Evolutionary conservation across 768 basidiomycete genomes (phyloP).

Genomic region (Glaciozyma antarctica): DNA sequence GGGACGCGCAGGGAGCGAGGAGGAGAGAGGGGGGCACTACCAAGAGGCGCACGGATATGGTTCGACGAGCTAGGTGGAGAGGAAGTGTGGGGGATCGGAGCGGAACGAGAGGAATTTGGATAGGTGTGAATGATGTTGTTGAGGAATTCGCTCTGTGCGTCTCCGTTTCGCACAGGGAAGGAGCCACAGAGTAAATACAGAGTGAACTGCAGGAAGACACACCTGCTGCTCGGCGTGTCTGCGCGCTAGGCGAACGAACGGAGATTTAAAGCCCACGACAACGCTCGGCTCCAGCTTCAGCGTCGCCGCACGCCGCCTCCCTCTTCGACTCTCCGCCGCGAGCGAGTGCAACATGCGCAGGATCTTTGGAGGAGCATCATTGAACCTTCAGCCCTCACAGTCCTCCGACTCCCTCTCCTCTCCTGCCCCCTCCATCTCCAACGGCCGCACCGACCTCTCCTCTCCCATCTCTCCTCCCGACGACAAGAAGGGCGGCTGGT

Average conservation of each 20-base stretch:
- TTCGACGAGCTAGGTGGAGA: too few species aligned
- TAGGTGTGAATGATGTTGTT: too few species aligned
- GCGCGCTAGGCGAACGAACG: too few species aligned
- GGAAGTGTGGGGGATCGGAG: too few species aligned
- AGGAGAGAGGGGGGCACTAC: background rate
- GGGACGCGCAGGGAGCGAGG: background rate
- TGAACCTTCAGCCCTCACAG: conserved; percentile 21
- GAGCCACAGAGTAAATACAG: too few species aligned
- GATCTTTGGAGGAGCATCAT: conserved; percentile 18
- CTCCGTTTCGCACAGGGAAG: too few species aligned
- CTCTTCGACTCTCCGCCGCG: background rate
- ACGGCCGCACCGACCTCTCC: background rate
- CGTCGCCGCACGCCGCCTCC: background rate
- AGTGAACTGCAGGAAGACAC: too few species aligned
- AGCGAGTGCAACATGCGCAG: background rate
- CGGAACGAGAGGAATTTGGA: too few species aligned
- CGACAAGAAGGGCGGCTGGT: conserved; percentile 18
- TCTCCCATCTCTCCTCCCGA: background rate
- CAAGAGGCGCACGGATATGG: too few species aligned
- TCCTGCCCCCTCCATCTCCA: background rate
- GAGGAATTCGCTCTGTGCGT: too few species aligned
- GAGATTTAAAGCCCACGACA: too few species aligned
- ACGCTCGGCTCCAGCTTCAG: background rate
- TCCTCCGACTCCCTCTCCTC: conserved; percentile 15
- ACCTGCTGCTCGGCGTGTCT: too few species aligned